Evolutionary conservation across 352 stramenopile genomes (phyloP).

Genomic region (Globisporangium cylindrosporum): DNA sequence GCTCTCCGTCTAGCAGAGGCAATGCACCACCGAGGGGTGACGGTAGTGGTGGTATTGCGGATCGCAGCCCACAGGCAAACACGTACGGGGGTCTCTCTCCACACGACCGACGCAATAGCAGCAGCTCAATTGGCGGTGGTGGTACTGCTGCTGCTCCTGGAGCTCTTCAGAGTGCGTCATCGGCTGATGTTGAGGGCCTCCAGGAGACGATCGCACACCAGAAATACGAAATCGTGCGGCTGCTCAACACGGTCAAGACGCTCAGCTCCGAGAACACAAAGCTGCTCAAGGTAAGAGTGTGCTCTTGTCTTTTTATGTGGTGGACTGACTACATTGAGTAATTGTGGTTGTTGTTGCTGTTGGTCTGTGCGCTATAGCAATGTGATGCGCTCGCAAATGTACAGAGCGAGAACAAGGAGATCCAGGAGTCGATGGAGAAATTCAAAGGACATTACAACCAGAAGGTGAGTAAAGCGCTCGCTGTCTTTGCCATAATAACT

Average conservation of each 20-base stretch:
- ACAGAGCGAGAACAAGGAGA: conserved; percentile 71
- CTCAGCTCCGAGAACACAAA: conserved; percentile 84
- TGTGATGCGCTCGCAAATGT: conserved; percentile 69
- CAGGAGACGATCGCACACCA: conserved; percentile 63
- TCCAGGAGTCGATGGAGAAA: conserved; percentile 78
- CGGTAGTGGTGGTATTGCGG: background rate
- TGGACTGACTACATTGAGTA: background rate
- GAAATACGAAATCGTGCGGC: conserved; percentile 78
- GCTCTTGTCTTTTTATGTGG: background rate
- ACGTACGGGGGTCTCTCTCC: background rate
- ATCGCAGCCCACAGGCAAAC: background rate
- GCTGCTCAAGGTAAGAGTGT: conserved; percentile 60
- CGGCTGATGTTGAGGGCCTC: conserved; percentile 36
- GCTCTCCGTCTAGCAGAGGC: conserved; percentile 5
- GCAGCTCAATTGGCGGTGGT: background rate
- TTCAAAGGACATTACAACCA: conserved; percentile 88
- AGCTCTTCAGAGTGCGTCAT: background rate
- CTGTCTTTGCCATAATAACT: background rate
- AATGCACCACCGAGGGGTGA: background rate
- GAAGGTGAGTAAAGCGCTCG: conserved; percentile 42
- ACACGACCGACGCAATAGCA: conserved; percentile 6
- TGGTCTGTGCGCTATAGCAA: conserved; percentile 40
- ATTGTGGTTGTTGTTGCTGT: background rate
- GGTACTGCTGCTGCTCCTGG: background rate
- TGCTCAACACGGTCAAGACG: conserved; percentile 83